Evolutionary conservation across 2,329 filamentous ascomycete genomes (phyloP).

Genomic region (Gaeumannomyces sp.): DNA sequence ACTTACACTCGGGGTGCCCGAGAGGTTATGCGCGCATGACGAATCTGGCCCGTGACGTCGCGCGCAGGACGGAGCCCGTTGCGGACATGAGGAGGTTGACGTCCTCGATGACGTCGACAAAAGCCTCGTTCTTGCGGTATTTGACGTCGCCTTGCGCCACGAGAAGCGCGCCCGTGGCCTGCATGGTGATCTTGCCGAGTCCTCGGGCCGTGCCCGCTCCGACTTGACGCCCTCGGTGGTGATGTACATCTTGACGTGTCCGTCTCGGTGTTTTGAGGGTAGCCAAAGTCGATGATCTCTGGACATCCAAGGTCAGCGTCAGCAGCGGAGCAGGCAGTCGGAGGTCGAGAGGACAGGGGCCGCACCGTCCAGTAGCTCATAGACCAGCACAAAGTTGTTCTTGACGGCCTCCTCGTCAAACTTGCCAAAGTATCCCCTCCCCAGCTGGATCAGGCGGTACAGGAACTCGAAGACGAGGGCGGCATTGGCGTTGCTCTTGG

Average conservation of each 20-base stretch:
- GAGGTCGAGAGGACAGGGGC: not conserved
- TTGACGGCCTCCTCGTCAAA: constrained; percentile 99
- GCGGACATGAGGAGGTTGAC: constrained; percentile 99
- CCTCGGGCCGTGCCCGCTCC: constrained; percentile 73
- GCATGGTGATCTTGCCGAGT: constrained; percentile 98
- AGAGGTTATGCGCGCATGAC: constrained; percentile 97
- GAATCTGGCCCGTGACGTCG: constrained; percentile 97
- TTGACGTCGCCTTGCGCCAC: constrained; percentile 98
- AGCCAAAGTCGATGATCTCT: constrained; percentile 99
- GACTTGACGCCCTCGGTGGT: constrained; percentile 98
- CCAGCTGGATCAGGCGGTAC: constrained; percentile 83
- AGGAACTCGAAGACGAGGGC: constrained; percentile 97
- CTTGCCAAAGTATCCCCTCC: constrained; percentile 95
- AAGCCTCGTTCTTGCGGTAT: constrained; percentile 98
- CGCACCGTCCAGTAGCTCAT: constrained; percentile 88
- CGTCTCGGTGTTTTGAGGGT: constrained; percentile 97
- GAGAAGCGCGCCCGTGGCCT: constrained; percentile 92
- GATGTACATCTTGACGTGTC: constrained; percentile 99
- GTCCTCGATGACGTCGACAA: constrained; percentile 98
- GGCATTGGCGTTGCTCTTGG: constrained; percentile 98
- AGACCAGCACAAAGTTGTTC: constrained; percentile 99
- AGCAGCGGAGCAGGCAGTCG: constrained; percentile 7
- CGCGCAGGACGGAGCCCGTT: constrained; percentile 86
- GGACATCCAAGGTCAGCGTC: constrained; percentile 1
- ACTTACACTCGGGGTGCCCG: constrained; percentile 97